phyloP scores from a whole-genome alignment of 2,329 filamentous ascomycete species.

The Colletotrichum higginsianum region DNA sequence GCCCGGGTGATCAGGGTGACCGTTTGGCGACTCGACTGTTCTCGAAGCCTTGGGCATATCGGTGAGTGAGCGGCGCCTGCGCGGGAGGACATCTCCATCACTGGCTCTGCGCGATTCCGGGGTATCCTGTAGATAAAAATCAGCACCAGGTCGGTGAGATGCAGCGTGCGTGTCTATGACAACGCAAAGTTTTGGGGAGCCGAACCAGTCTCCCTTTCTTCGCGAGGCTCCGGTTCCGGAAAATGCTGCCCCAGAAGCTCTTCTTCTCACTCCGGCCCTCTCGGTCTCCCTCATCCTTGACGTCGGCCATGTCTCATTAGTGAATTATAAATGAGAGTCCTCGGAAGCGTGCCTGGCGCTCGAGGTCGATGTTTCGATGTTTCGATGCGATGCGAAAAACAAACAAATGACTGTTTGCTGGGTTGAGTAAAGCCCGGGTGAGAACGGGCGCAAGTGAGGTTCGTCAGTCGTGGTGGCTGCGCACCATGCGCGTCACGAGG shows the following conservation, averaged over 20 bases:
- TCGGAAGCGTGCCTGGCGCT: background rate
- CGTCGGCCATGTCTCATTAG: slow-evolving; percentile 51
- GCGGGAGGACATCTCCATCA: slow-evolving; percentile 51
- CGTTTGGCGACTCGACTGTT: slow-evolving; percentile 32
- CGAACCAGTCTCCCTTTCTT: slow-evolving; percentile 55
- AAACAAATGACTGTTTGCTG: slow-evolving; percentile 18
- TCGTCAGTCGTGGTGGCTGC: slow-evolving; percentile 44
- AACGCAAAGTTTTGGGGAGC: slow-evolving; percentile 14
- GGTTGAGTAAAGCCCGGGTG: slow-evolving; percentile 16
- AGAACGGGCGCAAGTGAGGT: slow-evolving; percentile 20
- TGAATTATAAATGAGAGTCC: slow-evolving; percentile 3
- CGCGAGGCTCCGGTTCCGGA: slow-evolving; percentile 63
- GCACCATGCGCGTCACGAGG: slow-evolving; percentile 40
- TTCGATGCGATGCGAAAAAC: background rate
- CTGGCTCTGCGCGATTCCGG: slow-evolving; percentile 51
- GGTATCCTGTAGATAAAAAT: slow-evolving; percentile 49
- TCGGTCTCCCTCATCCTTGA: slow-evolving; percentile 44
- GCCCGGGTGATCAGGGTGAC: slow-evolving; percentile 13
- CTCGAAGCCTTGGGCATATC: slow-evolving; percentile 32
- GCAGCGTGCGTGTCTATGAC: slow-evolving; percentile 38
- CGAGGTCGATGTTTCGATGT: background rate
- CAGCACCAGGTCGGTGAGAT: background rate
- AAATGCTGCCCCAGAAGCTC: slow-evolving; percentile 64
- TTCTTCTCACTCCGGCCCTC: slow-evolving; percentile 56
- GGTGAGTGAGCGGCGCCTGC: slow-evolving; percentile 44